phyloP scores from a whole-genome alignment of 163 green algal genomes.

The Chloromonas sp. region DNA sequence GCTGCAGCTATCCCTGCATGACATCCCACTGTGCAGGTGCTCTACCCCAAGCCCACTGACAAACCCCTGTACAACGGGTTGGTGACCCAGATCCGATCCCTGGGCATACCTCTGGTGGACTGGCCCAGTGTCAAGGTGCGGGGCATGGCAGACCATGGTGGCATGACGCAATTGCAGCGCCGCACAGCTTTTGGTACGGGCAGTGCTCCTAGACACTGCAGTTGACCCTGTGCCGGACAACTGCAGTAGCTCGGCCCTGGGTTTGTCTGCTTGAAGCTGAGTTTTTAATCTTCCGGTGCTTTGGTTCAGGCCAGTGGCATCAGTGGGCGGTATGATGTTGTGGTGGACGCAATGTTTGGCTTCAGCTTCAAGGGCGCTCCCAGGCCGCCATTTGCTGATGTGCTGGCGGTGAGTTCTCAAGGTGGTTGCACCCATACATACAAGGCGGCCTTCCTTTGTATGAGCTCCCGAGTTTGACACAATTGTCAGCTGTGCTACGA shows the following conservation, averaged over 20 bases:
- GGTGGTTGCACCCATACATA: too few relatives aligned
- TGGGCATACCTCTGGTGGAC: background rate
- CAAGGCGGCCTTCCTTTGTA: too few relatives aligned
- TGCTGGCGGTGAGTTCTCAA: conserved; percentile 53
- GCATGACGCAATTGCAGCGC: background rate
- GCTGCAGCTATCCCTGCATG: too few relatives aligned
- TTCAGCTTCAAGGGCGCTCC: conserved; percentile 92
- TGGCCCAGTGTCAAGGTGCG: background rate
- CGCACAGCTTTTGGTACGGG: background rate
- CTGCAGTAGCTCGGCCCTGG: too few relatives aligned
- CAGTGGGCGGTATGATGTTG: conserved; percentile 54
- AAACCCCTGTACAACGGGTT: conserved; percentile 77
- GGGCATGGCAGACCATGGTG: background rate
- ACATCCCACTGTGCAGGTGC: conserved; percentile 39
- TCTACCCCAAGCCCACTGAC: conserved; percentile 89
- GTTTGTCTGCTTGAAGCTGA: too few relatives aligned
- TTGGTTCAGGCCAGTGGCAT: too few relatives aligned
- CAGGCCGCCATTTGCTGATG: conserved; percentile 84
- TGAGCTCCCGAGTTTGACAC: too few relatives aligned
- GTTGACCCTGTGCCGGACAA: too few relatives aligned
- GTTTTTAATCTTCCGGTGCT: too few relatives aligned
- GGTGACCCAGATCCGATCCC: conserved; percentile 50
- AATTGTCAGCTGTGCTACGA: too few relatives aligned
- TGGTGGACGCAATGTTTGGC: conserved; percentile 95
- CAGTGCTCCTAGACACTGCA: too few relatives aligned